A percentile compares a stretch with the other conserved stretches of the same genome.
These are phyloP conservation scores for Pseudogymnoascus sp. DNA, from an alignment of 2,329 filamentous ascomycete genomes.

Conservation along the genomic window DNA sequence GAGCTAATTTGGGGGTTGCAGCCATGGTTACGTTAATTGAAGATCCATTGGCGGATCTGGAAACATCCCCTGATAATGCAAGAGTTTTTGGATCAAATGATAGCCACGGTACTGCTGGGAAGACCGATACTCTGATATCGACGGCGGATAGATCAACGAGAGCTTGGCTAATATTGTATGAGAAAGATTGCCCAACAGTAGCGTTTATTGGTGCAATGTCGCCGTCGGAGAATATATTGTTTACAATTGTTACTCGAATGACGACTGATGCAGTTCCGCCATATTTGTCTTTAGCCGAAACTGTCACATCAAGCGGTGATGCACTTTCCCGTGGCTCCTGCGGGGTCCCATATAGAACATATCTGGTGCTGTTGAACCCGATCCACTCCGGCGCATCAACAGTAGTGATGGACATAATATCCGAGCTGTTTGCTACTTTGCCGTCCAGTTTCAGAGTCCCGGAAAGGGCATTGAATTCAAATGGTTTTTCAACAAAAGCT, in stretches of 20 bases:
- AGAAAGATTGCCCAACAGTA: constrained; percentile 22
- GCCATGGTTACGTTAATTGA: constrained; percentile 20
- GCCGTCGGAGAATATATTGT: constrained; percentile 17
- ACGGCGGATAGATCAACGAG: constrained; percentile 22
- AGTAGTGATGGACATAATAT: constrained; percentile 45
- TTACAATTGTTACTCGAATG: constrained; percentile 31
- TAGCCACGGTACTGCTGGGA: constrained; percentile 21
- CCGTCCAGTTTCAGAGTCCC: constrained; percentile 52
- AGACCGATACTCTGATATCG: constrained; percentile 16
- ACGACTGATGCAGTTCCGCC: constrained; percentile 52
- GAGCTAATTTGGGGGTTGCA: constrained; percentile 20
- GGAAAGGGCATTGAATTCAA: constrained; percentile 47
- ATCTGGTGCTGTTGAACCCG: constrained; percentile 51
- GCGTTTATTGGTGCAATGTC: constrained; percentile 18
- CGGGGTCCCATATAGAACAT: constrained; percentile 58
- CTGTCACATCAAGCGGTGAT: constrained; percentile 52
- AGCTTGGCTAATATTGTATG: constrained; percentile 21
- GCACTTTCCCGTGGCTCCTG: constrained; percentile 39
- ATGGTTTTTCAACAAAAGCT: constrained; percentile 42
- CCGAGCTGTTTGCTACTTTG: constrained; percentile 37
- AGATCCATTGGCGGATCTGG: constrained; percentile 13
- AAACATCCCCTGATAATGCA: constrained; percentile 22
- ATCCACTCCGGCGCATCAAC: constrained; percentile 62
- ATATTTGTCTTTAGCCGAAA: constrained; percentile 52
- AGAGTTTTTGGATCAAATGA: constrained; percentile 22